Conservation (phyloP, 2,329 filamentous ascomycete species). For the Pseudocercospora macadamiae region DNA sequence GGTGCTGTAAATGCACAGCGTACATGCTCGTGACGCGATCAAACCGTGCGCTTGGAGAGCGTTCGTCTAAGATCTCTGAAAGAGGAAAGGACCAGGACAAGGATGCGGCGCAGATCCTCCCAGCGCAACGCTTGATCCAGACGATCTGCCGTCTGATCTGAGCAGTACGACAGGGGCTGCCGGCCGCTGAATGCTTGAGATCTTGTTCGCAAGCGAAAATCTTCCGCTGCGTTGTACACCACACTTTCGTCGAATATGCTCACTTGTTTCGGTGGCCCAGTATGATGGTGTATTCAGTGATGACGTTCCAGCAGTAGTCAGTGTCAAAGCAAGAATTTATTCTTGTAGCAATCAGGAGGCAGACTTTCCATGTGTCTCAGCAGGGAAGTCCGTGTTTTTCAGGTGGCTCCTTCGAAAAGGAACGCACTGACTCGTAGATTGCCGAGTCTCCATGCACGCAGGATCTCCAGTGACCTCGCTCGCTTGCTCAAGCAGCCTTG, state of each 20-base stretch:
- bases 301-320: no score
- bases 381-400: conserved; percentile 8
- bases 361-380: conserved; percentile 15
- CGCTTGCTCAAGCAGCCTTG: neutral
- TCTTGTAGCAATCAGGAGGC: conserved; percentile 2
- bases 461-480: neutral
- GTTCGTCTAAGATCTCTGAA: conserved; percentile 3
- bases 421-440: neutral
- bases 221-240: neutral
- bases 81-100: conserved; percentile 2
- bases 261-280: no score
- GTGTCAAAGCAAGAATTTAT: no score
- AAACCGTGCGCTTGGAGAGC: conserved; percentile 3
- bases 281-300: no score
- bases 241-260: neutral
- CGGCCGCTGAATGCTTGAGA: neutral
- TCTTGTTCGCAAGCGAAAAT: neutral
- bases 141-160: conserved; percentile 12
- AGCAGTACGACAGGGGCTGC: conserved; percentile 5
- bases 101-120: conserved; percentile 9
- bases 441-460: neutral
- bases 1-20: neutral
- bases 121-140: conserved; percentile 5
- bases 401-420: neutral
- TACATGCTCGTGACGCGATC: conserved; percentile 13